Evolutionary conservation across 2,329 filamentous ascomycete genomes (phyloP), one percentile per base, ranked within the genome.

Genomic region (Thermochaetoides dissita): DNA sequence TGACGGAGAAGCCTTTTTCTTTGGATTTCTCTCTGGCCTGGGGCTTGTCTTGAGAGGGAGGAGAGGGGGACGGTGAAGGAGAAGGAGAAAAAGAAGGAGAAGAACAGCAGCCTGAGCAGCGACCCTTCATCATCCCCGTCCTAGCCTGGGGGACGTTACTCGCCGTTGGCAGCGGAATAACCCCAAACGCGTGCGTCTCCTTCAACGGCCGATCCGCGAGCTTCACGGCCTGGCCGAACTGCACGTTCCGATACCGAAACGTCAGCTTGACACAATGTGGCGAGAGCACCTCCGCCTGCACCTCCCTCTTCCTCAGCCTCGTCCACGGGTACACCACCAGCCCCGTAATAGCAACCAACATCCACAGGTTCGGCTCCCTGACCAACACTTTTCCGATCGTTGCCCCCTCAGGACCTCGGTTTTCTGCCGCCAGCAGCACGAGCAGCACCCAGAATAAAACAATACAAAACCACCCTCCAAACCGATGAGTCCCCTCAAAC

Each of bases 171-270:
- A 75, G 69, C 1, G 81, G 76, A 46, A 87, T 82, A 1, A 79
- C 79, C 36, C 82, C 83, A 55, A 88, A 88, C 0, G 77, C 74
- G 61, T 88, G 83, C 69, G 80, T 84, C 59, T 88, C 82, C 7
- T 69, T 61, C 34, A 85, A 64, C 0, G 81, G 81, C 7, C 68
- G 66, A 41, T 71, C 69, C 3, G 80, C 73, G 24, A 86, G 61
- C 34, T 79, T 74, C 40, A 75, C 65, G 37, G 68, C 70, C 43
- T 71, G 68, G 47, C 74, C 69, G 44, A 70, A 67, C 40, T 71
- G 66, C 7, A 76, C 74, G 17, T 71, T 67, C 11, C 72, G 69
- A 59, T 82, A 78, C 54, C 69, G 65, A 53, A 87, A 82, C 55
- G 81, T 74, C 12, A 91, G 71, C 34, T 79, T 74, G 30, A 84